Base-by-base conservation (phyloP, 2,329 filamentous ascomycete species). In the Pseudopyrenochaeta lycopersici region DNA sequence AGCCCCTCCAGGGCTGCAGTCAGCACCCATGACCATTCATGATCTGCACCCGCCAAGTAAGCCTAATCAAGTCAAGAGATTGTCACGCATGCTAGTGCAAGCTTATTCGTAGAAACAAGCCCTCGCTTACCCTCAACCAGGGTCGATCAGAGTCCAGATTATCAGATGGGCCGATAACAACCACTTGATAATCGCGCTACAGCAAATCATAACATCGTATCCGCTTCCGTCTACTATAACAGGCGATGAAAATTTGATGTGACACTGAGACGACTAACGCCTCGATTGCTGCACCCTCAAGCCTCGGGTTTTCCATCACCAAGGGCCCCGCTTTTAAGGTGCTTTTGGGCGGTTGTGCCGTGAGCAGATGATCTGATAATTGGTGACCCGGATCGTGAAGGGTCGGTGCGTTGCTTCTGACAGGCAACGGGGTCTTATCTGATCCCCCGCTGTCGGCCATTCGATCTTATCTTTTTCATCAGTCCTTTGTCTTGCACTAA, bases 101-200 rank as follows among this genome's bases (percentile, higher is more conserved):
- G 45, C 53, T 65, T 63, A 44, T 49, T 42, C 55, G 23, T 17
- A 21, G 6, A 38, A 38, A 38, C 45, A 46, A 46, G 49, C 53
- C 49, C 18, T 61, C 54, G 63, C 61, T 58, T 61, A 59, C 49
- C 58, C 57, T 47, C 38, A 15, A 33, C 46, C 48, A 15, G 42
- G 38, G 54, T 48, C 62, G 53, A 55, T 53, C 40, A 35, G 17
- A 59, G 60, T 57, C 66, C 60, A 65, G 66, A 68, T 68, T 67
- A 69, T 67, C 66, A 67, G 64, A 69, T 70, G 61, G 65, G 29
- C 62, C 61, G 66, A 68, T 70, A 61, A 59, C 15, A 50, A 5
- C 21, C 49, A 35, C 46, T 27, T 41, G 41, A 49, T 33, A 48
- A 53, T 42, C 49, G 51, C 46, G 44, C 55, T 56, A 50, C 51